phyloP scores from a whole-genome alignment of 352 stramenopile species.

The Globisporangium cederbergense region DNA sequence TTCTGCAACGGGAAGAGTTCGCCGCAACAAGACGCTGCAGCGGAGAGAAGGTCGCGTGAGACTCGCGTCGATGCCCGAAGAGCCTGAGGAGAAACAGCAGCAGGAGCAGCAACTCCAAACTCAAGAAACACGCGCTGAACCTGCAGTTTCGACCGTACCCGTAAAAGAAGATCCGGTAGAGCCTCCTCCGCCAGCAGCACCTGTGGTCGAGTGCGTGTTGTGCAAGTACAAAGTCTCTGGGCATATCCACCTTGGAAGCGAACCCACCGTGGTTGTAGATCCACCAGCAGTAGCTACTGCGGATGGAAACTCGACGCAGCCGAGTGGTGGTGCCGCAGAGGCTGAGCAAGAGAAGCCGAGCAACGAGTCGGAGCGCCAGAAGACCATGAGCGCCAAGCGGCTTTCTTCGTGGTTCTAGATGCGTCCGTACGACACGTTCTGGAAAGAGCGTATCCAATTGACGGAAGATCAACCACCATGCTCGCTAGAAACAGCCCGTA shows the following conservation, averaged over 20 bases:
- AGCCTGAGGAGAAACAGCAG: slow-evolving; percentile 25
- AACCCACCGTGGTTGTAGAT: background rate
- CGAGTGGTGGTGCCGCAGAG: background rate
- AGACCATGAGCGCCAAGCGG: slow-evolving; percentile 25
- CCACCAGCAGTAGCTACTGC: background rate
- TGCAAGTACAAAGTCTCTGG: slow-evolving; percentile 64
- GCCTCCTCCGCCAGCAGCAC: slow-evolving; percentile 4
- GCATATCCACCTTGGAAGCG: slow-evolving; percentile 36
- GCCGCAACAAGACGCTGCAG: slow-evolving; percentile 44
- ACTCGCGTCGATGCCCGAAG: slow-evolving; percentile 41
- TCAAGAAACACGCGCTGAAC: background rate
- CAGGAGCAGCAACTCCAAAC: too few relatives aligned
- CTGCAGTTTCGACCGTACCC: background rate
- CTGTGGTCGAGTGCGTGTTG: slow-evolving; percentile 31
- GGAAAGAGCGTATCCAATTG: background rate
- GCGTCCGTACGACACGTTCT: background rate
- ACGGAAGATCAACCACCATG: too few relatives aligned
- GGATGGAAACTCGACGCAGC: background rate
- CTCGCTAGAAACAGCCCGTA: too few relatives aligned
- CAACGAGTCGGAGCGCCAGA: slow-evolving; percentile 13
- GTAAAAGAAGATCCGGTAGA: background rate
- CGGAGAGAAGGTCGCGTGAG: slow-evolving; percentile 33
- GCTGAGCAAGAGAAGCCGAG: slow-evolving; percentile 10
- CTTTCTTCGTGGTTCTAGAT: slow-evolving; percentile 56
- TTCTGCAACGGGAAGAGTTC: slow-evolving; percentile 17